These are phyloP conservation scores for Aspergillus conjunctus DNA, from an alignment of 495 filamentous ascomycete species.

Conservation along the genomic window DNA sequence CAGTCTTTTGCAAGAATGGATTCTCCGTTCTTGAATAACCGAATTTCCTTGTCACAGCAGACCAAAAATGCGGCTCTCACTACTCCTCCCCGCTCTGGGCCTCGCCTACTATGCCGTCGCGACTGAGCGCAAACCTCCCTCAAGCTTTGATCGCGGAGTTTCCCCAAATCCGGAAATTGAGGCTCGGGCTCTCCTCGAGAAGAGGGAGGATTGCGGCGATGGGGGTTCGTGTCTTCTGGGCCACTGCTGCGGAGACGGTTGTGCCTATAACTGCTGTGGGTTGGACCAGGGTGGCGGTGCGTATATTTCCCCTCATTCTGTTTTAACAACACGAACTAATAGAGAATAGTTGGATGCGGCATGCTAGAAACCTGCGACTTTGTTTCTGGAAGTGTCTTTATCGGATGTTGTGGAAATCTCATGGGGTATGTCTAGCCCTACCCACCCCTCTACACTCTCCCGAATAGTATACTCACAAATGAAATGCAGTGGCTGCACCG, in stretches of 20 bases:
- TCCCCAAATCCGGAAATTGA: not conserved
- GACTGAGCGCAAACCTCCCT: not conserved
- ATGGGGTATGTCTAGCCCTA: not conserved
- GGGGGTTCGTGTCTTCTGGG: not conserved
- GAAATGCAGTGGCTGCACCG: conserved; percentile 9
- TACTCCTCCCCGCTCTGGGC: not conserved
- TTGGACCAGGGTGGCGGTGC: not conserved
- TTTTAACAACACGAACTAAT: too few species aligned
- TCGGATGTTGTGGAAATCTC: conserved; percentile 16
- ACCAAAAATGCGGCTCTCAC: not conserved
- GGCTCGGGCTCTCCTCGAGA: not conserved
- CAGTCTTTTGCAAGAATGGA: not conserved
- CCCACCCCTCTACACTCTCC: not conserved
- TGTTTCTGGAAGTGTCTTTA: conserved; percentile 11
- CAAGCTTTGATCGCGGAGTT: not conserved
- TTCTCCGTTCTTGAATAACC: not conserved
- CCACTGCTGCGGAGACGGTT: not conserved
- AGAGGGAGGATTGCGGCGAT: not conserved
- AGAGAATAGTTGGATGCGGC: conserved; percentile 2
- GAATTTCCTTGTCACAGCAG: too few species aligned
- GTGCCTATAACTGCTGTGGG: not conserved
- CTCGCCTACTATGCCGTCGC: not conserved
- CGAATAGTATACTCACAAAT: not conserved
- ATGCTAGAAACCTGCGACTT: conserved; percentile 7
- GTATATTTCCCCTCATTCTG: not conserved